phyloP scores from a whole-genome alignment of 1,284 basidiomycete genomes.

The Sanghuangporus sanghuang region DNA sequence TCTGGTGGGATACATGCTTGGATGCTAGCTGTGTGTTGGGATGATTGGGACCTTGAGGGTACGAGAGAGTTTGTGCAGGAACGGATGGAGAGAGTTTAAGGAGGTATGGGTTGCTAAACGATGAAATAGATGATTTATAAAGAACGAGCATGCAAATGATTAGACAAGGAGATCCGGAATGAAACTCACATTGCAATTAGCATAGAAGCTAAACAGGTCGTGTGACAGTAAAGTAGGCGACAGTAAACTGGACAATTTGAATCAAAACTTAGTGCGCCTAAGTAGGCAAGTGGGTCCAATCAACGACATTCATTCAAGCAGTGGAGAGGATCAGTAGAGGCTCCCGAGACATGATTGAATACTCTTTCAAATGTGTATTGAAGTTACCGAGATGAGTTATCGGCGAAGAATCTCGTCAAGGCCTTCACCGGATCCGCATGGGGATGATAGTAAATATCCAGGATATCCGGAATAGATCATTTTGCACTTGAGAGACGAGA shows the following conservation, averaged over 20 bases:
- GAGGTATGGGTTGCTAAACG: conserved; percentile 42
- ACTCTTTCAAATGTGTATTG: background rate
- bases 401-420: background rate
- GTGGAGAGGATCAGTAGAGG: background rate
- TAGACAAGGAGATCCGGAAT: background rate
- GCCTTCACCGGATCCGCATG: background rate
- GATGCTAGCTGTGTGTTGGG: conserved; percentile 50
- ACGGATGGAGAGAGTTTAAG: background rate
- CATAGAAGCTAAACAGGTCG: no score
- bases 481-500: background rate
- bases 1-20: conserved; percentile 42
- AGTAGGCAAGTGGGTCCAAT: background rate
- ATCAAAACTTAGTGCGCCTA: no score
- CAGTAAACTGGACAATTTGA: no score
- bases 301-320: background rate
- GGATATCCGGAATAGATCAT: background rate
- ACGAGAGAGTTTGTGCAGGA: conserved; percentile 3
- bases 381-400: background rate
- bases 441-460: background rate
- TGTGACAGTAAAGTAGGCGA: no score
- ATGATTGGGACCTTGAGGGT: conserved; percentile 48
- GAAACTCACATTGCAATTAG: no score
- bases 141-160: background rate
- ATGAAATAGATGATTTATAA: conserved; percentile 48
- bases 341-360: background rate